Evolutionary conservation across 331 rosid species (phyloP).

Genomic region (Malus hybrid): DNA sequence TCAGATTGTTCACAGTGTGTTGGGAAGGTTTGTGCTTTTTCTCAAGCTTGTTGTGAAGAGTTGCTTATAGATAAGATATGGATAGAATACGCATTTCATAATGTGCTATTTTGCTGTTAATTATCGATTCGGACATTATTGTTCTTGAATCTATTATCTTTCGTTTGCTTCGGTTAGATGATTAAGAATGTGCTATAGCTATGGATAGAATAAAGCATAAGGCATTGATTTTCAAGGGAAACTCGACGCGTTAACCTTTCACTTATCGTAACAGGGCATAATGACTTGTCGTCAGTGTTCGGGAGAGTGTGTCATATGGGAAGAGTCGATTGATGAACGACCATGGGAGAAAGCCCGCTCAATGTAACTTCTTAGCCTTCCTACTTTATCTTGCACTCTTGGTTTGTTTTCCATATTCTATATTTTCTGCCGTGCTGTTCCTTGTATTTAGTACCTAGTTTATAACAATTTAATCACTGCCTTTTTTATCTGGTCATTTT

Average conservation of each 20-base stretch:
- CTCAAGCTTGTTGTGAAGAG: neutral
- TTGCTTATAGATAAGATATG: neutral
- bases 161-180: neutral
- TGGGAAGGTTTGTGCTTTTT: constrained; percentile 48
- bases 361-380: constrained; percentile 33
- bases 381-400: neutral
- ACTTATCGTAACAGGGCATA: constrained; percentile 49
- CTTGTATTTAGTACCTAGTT: neutral
- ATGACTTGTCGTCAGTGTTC: constrained; percentile 79
- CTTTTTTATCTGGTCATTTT: neutral
- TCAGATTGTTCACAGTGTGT: constrained; percentile 72
- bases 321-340: constrained; percentile 83
- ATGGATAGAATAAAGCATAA: neutral
- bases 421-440: neutral
- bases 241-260: neutral
- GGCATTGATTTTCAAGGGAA: neutral
- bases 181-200: neutral
- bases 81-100: too few species aligned
- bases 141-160: neutral
- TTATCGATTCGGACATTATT: neutral
- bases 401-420: neutral
- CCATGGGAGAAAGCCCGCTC: constrained; percentile 96
- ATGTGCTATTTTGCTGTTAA: neutral
- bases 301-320: constrained; percentile 95
- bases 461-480: neutral